Evolutionary conservation across 352 stramenopile species (phyloP), one percentile per base, ranked within the genome.

Genomic region (Plasmopara halstedii): DNA sequence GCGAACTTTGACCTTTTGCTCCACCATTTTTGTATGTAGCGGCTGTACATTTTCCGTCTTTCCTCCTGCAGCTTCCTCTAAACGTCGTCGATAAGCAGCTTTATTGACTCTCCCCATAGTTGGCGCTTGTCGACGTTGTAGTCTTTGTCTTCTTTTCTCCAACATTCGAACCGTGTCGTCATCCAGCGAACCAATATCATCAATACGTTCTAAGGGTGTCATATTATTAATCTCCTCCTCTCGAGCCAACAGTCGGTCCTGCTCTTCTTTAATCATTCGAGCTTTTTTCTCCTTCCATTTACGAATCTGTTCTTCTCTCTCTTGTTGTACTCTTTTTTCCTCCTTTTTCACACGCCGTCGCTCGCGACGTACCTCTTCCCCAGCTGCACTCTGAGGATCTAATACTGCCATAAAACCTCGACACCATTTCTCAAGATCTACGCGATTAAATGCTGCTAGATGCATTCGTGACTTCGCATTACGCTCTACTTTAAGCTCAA

Each of bases 391-490:
- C 7, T 70, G 54, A 13, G 75, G 75, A 29, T 92, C 78, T 46
- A 92, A 50, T 52, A 87, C 81, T 0, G 81, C 80, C 31, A 85
- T 46, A 34, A 89, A 77, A 1, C 63, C 78, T 29, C 76, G 75
- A 54, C 76, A 88, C 81, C 81, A 92, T 39, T 87, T 85, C 19
- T 90, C 79, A 3, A 88, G 46, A 53, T 92, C 81, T 31, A 89
- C 50, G 35, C 81, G 81, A 62, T 92, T 92, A 32, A 85, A 83
- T 4, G 81, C 78, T 13, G 73, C 76, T 36, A 92, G 44, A 39
- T 69, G 71, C 59, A 90, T 80, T 14, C 73, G 69, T 34, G 57
- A 46, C 10, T 54, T 58, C 10, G 60, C 49, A 35, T 84, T 59
- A 21, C 75, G 67, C 26, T 90, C 78, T 34, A 88, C 59, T 38